phyloP scores from a whole-genome alignment of 2,329 filamentous ascomycete genomes.

The Chlorencoelia australis region DNA sequence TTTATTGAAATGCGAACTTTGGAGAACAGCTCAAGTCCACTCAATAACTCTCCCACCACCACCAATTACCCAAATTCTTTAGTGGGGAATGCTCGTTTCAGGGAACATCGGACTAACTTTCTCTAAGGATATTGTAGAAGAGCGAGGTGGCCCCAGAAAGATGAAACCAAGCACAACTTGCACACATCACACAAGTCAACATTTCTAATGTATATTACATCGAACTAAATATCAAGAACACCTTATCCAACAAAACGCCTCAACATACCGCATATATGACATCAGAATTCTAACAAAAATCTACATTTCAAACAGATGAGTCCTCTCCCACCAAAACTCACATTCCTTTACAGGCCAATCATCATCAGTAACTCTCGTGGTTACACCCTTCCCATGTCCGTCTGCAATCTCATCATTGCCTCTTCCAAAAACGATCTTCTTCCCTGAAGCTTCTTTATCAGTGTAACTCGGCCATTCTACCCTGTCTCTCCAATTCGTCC shows the following conservation, averaged over 20 bases:
- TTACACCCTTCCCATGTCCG: constrained; percentile 30
- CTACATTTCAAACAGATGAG: constrained; percentile 34
- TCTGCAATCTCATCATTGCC: constrained; percentile 46
- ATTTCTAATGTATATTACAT: not conserved
- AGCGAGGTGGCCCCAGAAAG: not conserved
- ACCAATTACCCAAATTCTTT: not conserved
- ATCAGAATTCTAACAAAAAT: not conserved
- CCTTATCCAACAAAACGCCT: constrained; percentile 2
- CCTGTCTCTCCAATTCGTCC: constrained; percentile 10
- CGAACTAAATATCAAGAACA: not conserved
- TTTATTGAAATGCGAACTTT: too few species aligned
- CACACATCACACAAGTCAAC: not conserved
- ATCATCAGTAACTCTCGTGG: constrained; percentile 35
- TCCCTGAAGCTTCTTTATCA: constrained; percentile 5
- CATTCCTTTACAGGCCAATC: constrained; percentile 38
- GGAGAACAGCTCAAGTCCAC: too few species aligned
- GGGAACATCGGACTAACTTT: not conserved
- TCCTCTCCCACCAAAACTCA: constrained; percentile 51
- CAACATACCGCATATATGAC: not conserved
- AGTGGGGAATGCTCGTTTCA: not conserved
- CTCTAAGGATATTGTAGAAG: not conserved
- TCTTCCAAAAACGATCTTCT: constrained; percentile 41
- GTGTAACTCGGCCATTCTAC: constrained; percentile 18
- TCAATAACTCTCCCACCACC: too few species aligned
- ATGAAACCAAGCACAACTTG: too few species aligned